phyloP scores from a whole-genome alignment of 176 grass and related monocot genomes.

The Bothriochloa decipiens region DNA sequence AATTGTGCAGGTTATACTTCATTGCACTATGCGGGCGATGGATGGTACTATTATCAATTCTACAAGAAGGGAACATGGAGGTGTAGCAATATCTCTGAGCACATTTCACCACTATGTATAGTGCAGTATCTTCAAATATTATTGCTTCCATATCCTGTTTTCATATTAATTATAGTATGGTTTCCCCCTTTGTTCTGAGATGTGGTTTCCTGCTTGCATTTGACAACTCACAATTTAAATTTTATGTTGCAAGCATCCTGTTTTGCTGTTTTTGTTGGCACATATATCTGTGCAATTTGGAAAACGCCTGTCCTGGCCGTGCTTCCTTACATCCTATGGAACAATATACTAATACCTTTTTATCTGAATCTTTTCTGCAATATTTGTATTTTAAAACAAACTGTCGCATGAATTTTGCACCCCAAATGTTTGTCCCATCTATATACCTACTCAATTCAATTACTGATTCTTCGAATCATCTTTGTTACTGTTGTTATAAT shows the following conservation, averaged over 20 bases:
- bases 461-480: constrained; percentile 29
- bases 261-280: constrained; percentile 18
- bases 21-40: constrained; percentile 81
- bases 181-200: background rate
- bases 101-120: background rate
- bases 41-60: constrained; percentile 80
- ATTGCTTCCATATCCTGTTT: constrained; percentile 8
- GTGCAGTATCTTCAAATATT: background rate
- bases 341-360: constrained; percentile 6
- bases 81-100: constrained; percentile 49
- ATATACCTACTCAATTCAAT: constrained; percentile 10
- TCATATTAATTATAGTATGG: background rate
- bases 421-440: constrained; percentile 27
- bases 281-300: background rate
- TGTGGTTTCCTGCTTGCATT: constrained; percentile 3
- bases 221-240: constrained; percentile 10
- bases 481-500: constrained; percentile 45
- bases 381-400: constrained; percentile 16
- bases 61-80: constrained; percentile 82
- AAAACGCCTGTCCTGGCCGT: background rate
- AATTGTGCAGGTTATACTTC: constrained; percentile 71
- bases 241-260: background rate
- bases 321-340: background rate
- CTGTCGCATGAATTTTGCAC: constrained; percentile 1
- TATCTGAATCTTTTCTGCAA: background rate